Conservation (phyloP, 2,329 filamentous ascomycete species). For the Monosporascus sp. region DNA sequence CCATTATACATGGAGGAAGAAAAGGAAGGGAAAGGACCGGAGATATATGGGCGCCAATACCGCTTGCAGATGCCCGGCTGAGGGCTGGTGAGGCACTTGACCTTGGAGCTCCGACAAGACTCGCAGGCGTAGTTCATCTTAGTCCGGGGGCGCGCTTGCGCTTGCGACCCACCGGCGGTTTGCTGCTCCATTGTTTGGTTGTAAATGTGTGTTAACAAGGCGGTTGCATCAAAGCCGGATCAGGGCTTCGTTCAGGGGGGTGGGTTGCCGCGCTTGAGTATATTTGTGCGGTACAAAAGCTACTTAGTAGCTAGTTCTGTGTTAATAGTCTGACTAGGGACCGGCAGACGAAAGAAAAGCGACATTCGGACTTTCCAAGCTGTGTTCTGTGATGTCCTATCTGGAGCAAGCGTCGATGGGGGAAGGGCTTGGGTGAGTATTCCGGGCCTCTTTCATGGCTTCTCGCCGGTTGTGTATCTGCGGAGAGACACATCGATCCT, state of each 20-base stretch:
- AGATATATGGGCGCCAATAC: conserved; percentile 27
- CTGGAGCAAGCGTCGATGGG: too few species aligned
- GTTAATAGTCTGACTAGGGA: too few species aligned
- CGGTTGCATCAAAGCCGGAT: too few species aligned
- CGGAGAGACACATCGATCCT: neutral
- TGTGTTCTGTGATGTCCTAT: too few species aligned
- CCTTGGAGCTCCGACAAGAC: conserved; percentile 48
- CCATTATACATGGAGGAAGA: neutral
- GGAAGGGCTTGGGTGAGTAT: too few species aligned
- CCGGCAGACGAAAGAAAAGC: too few species aligned
- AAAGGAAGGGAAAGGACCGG: neutral
- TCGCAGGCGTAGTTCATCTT: conserved; percentile 47
- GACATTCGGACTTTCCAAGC: too few species aligned
- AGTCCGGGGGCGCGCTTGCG: conserved; percentile 13
- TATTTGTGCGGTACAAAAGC: too few species aligned
- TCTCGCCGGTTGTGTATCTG: neutral
- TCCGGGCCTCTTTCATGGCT: too few species aligned
- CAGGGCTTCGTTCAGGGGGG: too few species aligned
- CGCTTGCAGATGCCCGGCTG: conserved; percentile 46
- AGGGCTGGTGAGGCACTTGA: conserved; percentile 45
- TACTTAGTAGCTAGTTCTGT: too few species aligned
- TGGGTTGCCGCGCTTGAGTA: too few species aligned
- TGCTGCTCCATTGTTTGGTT: conserved; percentile 11
- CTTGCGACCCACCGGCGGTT: neutral
- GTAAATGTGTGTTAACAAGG: neutral